Evolutionary conservation across 2,329 filamentous ascomycete species (phyloP).

Genomic region (Penicillium polonicum): DNA sequence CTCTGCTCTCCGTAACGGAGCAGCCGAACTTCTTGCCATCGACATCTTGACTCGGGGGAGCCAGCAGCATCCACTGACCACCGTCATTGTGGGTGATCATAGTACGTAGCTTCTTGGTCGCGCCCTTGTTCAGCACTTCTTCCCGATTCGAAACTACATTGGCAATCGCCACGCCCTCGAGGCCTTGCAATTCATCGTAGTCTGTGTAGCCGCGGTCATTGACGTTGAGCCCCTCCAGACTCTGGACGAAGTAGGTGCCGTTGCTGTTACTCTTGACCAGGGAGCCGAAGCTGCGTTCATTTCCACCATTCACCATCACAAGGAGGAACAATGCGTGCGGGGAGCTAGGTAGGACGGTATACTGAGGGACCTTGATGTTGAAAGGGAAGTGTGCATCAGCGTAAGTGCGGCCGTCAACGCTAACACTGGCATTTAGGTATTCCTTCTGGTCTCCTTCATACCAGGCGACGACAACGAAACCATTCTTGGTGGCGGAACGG

Average conservation of each 20-base stretch:
- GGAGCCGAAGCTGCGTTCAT: slow-evolving; percentile 71
- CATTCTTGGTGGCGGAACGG: slow-evolving; percentile 90
- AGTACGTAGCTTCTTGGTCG: slow-evolving; percentile 77
- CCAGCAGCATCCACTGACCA: slow-evolving; percentile 75
- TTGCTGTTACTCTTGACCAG: slow-evolving; percentile 99
- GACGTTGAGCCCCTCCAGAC: slow-evolving; percentile 76
- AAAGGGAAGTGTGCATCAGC: slow-evolving; percentile 81
- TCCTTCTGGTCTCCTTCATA: slow-evolving; percentile 60
- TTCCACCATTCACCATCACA: slow-evolving; percentile 70
- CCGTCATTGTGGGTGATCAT: slow-evolving; percentile 97
- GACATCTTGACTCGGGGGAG: slow-evolving; percentile 68
- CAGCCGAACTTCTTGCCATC: slow-evolving; percentile 73
- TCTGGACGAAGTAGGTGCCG: slow-evolving; percentile 89
- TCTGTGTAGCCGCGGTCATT: slow-evolving; percentile 78
- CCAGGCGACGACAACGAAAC: slow-evolving; percentile 89
- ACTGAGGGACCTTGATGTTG: slow-evolving; percentile 77
- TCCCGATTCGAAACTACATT: slow-evolving; percentile 78
- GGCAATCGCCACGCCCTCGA: slow-evolving; percentile 86
- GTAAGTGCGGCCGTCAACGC: slow-evolving; percentile 79
- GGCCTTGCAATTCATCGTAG: slow-evolving; percentile 89
- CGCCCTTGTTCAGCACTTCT: slow-evolving; percentile 59
- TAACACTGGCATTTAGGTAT: slow-evolving; percentile 74
- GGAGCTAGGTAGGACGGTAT: slow-evolving; percentile 91
- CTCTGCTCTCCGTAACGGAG: slow-evolving; percentile 54
- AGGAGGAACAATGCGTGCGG: slow-evolving; percentile 94